phyloP scores from a whole-genome alignment of 768 basidiomycete species.

The Russula sp. region DNA sequence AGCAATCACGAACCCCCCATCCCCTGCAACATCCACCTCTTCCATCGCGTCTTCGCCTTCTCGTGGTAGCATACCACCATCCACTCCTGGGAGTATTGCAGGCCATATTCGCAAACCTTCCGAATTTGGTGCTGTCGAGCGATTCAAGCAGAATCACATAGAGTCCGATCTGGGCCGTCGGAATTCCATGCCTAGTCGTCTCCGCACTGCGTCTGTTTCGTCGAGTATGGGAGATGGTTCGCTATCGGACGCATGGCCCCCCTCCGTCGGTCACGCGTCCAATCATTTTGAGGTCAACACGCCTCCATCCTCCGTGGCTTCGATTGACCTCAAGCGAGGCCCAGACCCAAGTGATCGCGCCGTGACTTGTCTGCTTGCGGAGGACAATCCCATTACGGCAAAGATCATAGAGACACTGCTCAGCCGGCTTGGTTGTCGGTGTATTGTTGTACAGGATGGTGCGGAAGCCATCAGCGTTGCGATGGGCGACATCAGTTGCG shows the following conservation, averaged over 20 bases:
- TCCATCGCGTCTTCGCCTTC: slow-evolving; percentile 89
- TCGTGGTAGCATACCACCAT: slow-evolving; percentile 61
- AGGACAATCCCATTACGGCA: slow-evolving; percentile 96
- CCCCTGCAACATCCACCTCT: slow-evolving; percentile 86
- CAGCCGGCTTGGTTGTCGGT: slow-evolving; percentile 89
- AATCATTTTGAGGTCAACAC: slow-evolving; percentile 55
- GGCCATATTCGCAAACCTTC: slow-evolving; percentile 81
- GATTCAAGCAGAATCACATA: slow-evolving; percentile 79
- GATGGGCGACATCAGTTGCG: slow-evolving; percentile 89
- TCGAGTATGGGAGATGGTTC: slow-evolving; percentile 71
- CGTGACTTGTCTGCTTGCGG: slow-evolving; percentile 92
- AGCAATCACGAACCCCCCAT: slow-evolving; percentile 72
- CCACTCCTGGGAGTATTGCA: slow-evolving; percentile 58
- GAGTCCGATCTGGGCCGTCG: slow-evolving; percentile 67
- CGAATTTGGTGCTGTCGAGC: slow-evolving; percentile 80
- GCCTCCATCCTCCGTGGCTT: slow-evolving; percentile 80
- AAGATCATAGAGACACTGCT: slow-evolving; percentile 96
- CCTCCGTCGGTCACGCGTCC: slow-evolving; percentile 46
- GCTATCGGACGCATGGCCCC: slow-evolving; percentile 67
- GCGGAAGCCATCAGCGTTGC: slow-evolving; percentile 96
- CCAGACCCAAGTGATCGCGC: slow-evolving; percentile 78
- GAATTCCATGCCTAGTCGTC: slow-evolving; percentile 77
- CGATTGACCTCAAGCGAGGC: slow-evolving; percentile 70
- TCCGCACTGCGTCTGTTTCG: slow-evolving; percentile 82
- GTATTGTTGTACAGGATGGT: slow-evolving; percentile 92